Base-by-base conservation (phyloP, 495 filamentous ascomycete species). In the Rostrohypoxylon terebratum region DNA sequence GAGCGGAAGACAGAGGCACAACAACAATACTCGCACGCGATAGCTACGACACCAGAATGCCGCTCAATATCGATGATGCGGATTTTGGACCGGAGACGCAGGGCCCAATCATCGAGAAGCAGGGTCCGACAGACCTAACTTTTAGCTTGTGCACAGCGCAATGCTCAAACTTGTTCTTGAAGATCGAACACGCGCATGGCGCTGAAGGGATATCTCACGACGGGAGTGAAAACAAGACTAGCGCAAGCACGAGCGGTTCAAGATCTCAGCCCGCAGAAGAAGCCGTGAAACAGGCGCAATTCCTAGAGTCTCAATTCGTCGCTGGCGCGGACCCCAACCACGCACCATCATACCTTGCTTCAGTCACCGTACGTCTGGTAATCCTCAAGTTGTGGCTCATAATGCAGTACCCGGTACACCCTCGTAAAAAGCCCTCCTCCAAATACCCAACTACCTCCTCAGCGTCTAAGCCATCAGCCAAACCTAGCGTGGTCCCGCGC, bases 1-100 rank as follows among this genome's bases (percentile, higher is more conserved):
- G 90, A 0, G 86, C 89, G 4, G 92, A 94, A 75, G 92, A 93
- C 70, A 88, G 93, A 64, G 93, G 91, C 0, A 89, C 88, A 3
- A 90, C 91, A 62, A 84, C 88, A 2, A 84, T 87, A 8, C 89
- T 94, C 25, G 72, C 86, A 34, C 87, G 89, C 59, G 79, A 77
- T 57, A 83, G 86, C 62, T 94, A 88, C 73, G 90, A 94, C 76
- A 92, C 88, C 7, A 75, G 79, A 28, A 75, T 89, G 13, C 89
- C 89, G 0, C 77, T 87, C 34, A 93, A 93, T 68, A 80, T 94
- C 72, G 87, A 94, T 77, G 93, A 94, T 61, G 81, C 79, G 6
- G 92, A 94, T 69, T 83, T 96, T 13, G 80, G 81, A 10, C 89
- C 90, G 0, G 83, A 87, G 8, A 86, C 84, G 74, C 80, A 78